Evolutionary conservation across 768 basidiomycete genomes (phyloP).

Genomic region (Tulasnella sp.): DNA sequence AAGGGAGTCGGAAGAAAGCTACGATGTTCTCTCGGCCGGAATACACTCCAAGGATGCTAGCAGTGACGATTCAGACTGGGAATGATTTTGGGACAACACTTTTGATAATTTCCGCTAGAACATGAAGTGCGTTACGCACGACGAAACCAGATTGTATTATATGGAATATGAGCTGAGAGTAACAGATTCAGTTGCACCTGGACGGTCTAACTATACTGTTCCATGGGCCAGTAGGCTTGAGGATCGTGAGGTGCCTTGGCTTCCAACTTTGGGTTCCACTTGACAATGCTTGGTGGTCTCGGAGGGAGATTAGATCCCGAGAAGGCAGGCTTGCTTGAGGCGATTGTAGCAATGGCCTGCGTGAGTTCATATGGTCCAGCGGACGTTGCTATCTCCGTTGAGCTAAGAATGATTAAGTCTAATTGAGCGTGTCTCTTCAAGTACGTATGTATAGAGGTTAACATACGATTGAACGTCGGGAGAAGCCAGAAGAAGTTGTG

Average conservation of each 20-base stretch:
- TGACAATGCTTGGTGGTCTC: slow-evolving; percentile 50
- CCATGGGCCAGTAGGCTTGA: slow-evolving; percentile 55
- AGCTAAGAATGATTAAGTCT: slow-evolving; percentile 35
- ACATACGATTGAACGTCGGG: slow-evolving; percentile 52
- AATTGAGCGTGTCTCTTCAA: slow-evolving; percentile 7
- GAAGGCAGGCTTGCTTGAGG: slow-evolving; percentile 45
- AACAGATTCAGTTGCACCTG: neutral
- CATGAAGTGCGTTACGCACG: no score
- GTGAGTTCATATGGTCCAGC: slow-evolving; percentile 48
- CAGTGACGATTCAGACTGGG: slow-evolving; percentile 12
- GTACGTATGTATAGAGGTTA: slow-evolving; percentile 19
- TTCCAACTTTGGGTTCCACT: slow-evolving; percentile 62
- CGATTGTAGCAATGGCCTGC: slow-evolving; percentile 57
- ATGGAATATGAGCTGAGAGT: neutral
- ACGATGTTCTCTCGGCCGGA: slow-evolving; percentile 40
- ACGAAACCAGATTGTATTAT: neutral
- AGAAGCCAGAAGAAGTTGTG: slow-evolving; percentile 70
- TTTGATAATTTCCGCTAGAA: neutral
- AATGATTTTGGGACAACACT: neutral
- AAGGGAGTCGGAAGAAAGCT: slow-evolving; percentile 47
- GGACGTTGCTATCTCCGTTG: slow-evolving; percentile 30
- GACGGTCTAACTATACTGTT: slow-evolving; percentile 24
- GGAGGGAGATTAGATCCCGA: slow-evolving; percentile 62
- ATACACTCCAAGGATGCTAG: slow-evolving; percentile 9
- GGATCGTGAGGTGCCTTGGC: slow-evolving; percentile 76